Evolutionary conservation across 352 stramenopile genomes (phyloP).

Genomic region (Globisporangium takayamanum): DNA sequence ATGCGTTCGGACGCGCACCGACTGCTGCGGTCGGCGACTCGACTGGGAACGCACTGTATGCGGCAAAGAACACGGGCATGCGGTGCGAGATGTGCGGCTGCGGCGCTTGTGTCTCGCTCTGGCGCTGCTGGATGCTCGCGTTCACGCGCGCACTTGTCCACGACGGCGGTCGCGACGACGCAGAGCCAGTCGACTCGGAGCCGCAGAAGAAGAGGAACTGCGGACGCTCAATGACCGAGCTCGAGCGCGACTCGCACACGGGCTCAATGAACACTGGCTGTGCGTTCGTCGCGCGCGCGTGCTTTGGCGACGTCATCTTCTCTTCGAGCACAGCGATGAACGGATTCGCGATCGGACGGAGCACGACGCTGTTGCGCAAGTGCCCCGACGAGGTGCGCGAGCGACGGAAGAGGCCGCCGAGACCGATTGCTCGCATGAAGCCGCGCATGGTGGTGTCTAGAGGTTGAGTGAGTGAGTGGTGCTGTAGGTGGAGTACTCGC

Average conservation of each 20-base stretch:
- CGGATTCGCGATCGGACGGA: constrained; percentile 29
- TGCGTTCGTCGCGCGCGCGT: background rate
- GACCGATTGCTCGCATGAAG: constrained; percentile 61
- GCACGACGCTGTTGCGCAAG: constrained; percentile 10
- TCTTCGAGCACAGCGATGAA: constrained; percentile 12
- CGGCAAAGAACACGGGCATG: constrained; percentile 69
- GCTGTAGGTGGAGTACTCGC: constrained; percentile 14
- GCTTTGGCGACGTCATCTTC: background rate
- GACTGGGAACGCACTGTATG: constrained; percentile 9
- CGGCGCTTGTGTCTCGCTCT: constrained; percentile 7
- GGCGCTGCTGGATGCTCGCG: constrained; percentile 7
- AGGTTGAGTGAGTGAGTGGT: constrained; percentile 4
- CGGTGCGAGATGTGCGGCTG: constrained; percentile 48
- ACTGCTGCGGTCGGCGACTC: constrained; percentile 20
- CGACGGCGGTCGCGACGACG: constrained; percentile 8
- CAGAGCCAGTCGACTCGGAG: constrained; percentile 27
- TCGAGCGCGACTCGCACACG: constrained; percentile 15
- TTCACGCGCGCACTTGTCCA: constrained; percentile 7
- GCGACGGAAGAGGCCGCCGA: constrained; percentile 47
- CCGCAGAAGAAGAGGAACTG: constrained; percentile 80
- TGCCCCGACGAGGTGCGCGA: constrained; percentile 6
- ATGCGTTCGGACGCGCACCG: constrained; percentile 14
- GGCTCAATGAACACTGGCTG: constrained; percentile 2
- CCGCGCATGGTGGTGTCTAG: constrained; percentile 37
- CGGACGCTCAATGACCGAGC: constrained; percentile 37